Evolutionary conservation across 495 filamentous ascomycete genomes (phyloP), one percentile per base, ranked within the genome.

Genomic region (Hypoxylon rickii): DNA sequence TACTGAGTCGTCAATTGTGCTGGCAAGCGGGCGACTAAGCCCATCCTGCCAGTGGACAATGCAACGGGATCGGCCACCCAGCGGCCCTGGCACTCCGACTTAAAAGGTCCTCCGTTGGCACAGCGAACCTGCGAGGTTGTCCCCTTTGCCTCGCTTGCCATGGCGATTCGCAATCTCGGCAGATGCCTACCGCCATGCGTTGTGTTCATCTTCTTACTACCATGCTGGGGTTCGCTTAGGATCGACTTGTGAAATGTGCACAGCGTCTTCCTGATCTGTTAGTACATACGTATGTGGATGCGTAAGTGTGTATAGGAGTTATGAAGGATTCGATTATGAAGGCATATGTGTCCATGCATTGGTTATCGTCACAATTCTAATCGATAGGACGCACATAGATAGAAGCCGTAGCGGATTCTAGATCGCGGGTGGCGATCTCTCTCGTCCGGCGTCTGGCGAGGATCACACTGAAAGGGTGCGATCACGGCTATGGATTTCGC

Each of bases 1-100:
- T 44, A 50, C 46, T 63, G 49, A 63, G 53, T 63, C 59, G 59
- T 53, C 59, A 63, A 63, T 63, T 52, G 53, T 50, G 53, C 15
- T 53, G 48, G 43, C 44, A 57, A 47, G 24, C 42, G 42, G 22
- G 22, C 20, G 49, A 60, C 47, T 54, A 54, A 16, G 20, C 52
- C 16, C 37, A 32, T 38, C 47, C 18, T 46, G 38, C 58, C 43
- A 57, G 52, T 62, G 58, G 52, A 49, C 58, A 62, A 62, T 62
- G 46, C 45, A n/a, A 39, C 42, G 43, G 32, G 58, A 62, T 62
- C 58, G 58, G 2, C 58, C 43, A 55, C 24, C 56, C 46, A 48
- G 20, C 48, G 58, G 36, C 58, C 58, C 58, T 56, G 58, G 57
- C 31, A 57, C 52, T 53, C 48, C 52, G 52, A 53, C 49, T 44